Percentiles rank a stretch among this genome's conserved stretches.
Conservation (phyloP, 1,284 basidiomycete genomes). For the Salmacisia buchloeana region DNA sequence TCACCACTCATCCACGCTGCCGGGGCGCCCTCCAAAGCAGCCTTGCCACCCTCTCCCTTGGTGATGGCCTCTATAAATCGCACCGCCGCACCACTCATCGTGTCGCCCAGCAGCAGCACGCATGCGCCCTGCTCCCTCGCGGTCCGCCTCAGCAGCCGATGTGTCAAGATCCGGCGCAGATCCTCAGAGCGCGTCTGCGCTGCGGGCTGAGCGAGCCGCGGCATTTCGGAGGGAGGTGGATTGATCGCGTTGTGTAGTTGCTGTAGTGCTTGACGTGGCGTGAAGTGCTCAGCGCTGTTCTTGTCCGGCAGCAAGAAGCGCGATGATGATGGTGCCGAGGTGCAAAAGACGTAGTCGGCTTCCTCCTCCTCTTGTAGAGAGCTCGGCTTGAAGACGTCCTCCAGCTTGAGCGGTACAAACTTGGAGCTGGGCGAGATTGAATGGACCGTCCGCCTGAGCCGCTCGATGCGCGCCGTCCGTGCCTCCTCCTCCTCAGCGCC, state of each 20-base stretch:
- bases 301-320: background rate
- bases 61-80: constrained; percentile 34
- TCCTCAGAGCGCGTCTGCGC: constrained; percentile 40
- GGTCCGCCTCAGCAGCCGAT: constrained; percentile 21
- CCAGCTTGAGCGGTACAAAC: constrained; percentile 25
- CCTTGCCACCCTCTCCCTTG: constrained; percentile 42
- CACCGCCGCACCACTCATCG: constrained; percentile 31
- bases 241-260: constrained; percentile 22
- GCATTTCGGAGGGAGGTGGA: constrained; percentile 17
- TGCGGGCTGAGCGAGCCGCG: constrained; percentile 24
- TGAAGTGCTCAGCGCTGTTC: constrained; percentile 9
- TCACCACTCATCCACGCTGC: constrained; percentile 31
- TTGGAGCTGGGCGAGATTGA: constrained; percentile 13
- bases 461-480: background rate
- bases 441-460: background rate
- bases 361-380: background rate
- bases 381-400: constrained; percentile 20
- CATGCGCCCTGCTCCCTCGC: constrained; percentile 23
- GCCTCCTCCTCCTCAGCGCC: background rate
- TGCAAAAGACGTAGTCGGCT: constrained; percentile 7
- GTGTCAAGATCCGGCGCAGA: constrained; percentile 27
- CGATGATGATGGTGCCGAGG: constrained; percentile 2
- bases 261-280: constrained; percentile 17
- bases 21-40: constrained; percentile 30
- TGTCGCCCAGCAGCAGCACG: constrained; percentile 33